Base-by-base conservation (phyloP, 805 yeast species). In the Lachancea waltii region DNA sequence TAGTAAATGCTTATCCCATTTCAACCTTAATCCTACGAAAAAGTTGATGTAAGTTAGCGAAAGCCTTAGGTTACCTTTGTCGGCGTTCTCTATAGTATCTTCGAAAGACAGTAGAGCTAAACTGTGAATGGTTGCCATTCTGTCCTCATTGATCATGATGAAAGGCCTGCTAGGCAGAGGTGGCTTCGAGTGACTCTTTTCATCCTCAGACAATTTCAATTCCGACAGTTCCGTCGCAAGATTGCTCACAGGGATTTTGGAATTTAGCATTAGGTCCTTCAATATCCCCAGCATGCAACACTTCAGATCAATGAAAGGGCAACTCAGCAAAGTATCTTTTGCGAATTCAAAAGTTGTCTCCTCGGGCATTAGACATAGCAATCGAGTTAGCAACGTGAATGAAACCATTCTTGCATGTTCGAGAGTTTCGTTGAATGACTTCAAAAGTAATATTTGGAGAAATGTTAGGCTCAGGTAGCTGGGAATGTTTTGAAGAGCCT, bases 231-330 rank as follows among this genome's bases (percentile, higher is more conserved):
- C 23, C 2, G 25, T 32, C 7, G 35, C 27, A 3, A 36, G 13
- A 9, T 38, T 26, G 6, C 26, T 30, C 11, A 16, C 30, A 3
- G 31, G 15, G 3, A 24, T 13, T 3, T 14, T 13, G 5, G 51
- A 50, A 44, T 72, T 69, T 4, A 70, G 49, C 46, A 78, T 57
- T 45, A 86, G 65, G 48, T 80, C 85, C 55, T 81, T 85, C 51
- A 86, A 69, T 17, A 85, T 76, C 3, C 80, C 75, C 13, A 85
- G 70, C 25, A 77, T 61, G 3, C 77, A 77, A 17, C 80, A 68
- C 48, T 77, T 77, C 16, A 75, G 73, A 27, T 72, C 71, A 27
- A 70, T 76, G 51, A 70, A 75, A 2, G 92, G 89, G 51, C 90
- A 82, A 36, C 72, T 66, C 20, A 66, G 63, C 35, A 90, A 64